Percentiles rank a stretch among this genome's conserved stretches.
Conservation (phyloP, 345 rosid genomes). For the Linum tenue region DNA sequence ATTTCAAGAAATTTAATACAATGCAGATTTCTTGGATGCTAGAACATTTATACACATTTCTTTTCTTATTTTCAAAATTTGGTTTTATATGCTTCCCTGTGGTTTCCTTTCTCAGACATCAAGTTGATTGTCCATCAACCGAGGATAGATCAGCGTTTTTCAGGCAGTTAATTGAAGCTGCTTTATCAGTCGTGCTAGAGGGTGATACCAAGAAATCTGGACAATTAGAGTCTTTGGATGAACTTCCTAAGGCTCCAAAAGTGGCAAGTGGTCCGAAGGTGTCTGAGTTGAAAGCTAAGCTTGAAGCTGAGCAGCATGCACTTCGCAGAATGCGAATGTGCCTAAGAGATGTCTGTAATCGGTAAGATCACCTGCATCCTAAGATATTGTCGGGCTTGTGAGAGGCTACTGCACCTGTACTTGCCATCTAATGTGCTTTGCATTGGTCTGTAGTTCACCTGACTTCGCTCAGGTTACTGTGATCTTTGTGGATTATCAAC, state of each 20-base stretch:
- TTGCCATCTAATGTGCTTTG: too few species aligned
- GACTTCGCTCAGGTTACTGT: too few species aligned
- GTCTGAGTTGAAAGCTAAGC: conserved; percentile 85
- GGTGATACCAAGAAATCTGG: conserved; percentile 34
- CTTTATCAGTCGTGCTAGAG: conserved; percentile 67
- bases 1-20: background rate
- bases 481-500: too few species aligned
- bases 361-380: conserved; percentile 34
- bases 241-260: conserved; percentile 79
- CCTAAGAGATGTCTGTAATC: conserved; percentile 95
- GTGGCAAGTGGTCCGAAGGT: conserved; percentile 80
- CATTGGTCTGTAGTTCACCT: too few species aligned
- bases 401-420: too few species aligned
- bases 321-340: conserved; percentile 96
- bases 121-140: conserved; percentile 61
- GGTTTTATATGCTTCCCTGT: conserved; percentile 14
- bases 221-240: conserved; percentile 43
- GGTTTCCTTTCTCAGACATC: conserved; percentile 51
- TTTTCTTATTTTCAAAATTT: background rate
- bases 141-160: conserved; percentile 77
- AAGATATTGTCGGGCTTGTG: background rate
- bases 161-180: conserved; percentile 76
- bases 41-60: background rate
- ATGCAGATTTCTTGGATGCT: background rate
- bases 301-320: conserved; percentile 98